Conservation (phyloP, 2,329 filamentous ascomycete genomes). For the Alternaria brassicae region DNA sequence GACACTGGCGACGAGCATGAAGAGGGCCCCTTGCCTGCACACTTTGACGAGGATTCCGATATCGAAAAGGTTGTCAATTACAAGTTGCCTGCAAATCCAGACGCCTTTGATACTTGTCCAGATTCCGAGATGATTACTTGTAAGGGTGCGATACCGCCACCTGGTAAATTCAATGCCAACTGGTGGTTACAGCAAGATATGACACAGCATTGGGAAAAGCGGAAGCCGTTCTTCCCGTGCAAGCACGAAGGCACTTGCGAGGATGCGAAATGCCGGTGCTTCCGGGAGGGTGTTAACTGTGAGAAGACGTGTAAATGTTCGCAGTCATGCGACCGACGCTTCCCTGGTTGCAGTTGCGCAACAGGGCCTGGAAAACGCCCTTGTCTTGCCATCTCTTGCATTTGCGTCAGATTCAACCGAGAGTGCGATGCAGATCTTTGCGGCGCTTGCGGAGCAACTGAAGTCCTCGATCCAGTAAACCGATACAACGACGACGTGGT, state of each 20-base stretch:
- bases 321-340: slow-evolving; percentile 62
- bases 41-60: slow-evolving; percentile 27
- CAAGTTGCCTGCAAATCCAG: slow-evolving; percentile 26
- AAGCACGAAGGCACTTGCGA: slow-evolving; percentile 71
- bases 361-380: slow-evolving; percentile 48
- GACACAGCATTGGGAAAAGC: slow-evolving; percentile 63
- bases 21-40: slow-evolving; percentile 13
- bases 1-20: neutral
- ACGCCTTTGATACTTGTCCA: slow-evolving; percentile 11
- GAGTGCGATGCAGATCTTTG: slow-evolving; percentile 85
- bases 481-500: slow-evolving; percentile 65
- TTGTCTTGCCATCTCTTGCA: slow-evolving; percentile 60
- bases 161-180: slow-evolving; percentile 21
- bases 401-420: slow-evolving; percentile 74
- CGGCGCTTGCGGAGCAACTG: slow-evolving; percentile 70
- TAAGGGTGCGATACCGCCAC: slow-evolving; percentile 13
- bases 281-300: slow-evolving; percentile 67
- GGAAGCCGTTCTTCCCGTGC: slow-evolving; percentile 69
- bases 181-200: slow-evolving; percentile 45
- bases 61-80: slow-evolving; percentile 38
- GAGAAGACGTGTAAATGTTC: slow-evolving; percentile 77
- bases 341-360: slow-evolving; percentile 53
- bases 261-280: slow-evolving; percentile 68
- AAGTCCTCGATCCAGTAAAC: slow-evolving; percentile 74
- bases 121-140: neutral